Conservation (phyloP, 2,329 filamentous ascomycete species). For the Fusarium sp. region DNA sequence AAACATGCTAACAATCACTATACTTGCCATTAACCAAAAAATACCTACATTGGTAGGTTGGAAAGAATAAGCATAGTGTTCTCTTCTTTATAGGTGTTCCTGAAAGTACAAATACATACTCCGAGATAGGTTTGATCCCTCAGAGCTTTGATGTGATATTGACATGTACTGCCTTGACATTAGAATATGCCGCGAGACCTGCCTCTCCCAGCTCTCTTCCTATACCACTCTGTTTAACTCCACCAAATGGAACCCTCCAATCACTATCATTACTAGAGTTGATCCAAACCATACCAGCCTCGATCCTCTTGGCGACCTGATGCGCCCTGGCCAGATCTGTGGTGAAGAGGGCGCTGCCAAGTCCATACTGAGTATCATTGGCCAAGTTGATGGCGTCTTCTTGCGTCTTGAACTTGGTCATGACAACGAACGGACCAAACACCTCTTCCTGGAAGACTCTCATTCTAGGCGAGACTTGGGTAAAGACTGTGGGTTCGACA, state of each 20-base stretch:
- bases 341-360: conserved; percentile 71
- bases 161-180: conserved; percentile 59
- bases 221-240: conserved; percentile 62
- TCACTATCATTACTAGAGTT: conserved; percentile 61
- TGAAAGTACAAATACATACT: too few relatives aligned
- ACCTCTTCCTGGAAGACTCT: conserved; percentile 59
- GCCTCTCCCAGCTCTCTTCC: conserved; percentile 59
- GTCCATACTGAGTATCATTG: conserved; percentile 68
- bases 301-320: conserved; percentile 64
- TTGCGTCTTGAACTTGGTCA: conserved; percentile 57
- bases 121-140: neutral
- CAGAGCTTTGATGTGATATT: conserved; percentile 50
- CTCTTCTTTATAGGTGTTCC: too few relatives aligned
- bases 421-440: conserved; percentile 58
- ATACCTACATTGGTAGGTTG: too few relatives aligned
- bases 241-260: conserved; percentile 58
- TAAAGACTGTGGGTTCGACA: conserved; percentile 59
- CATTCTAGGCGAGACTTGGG: conserved; percentile 56
- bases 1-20: too few relatives aligned
- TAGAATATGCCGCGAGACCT: conserved; percentile 56
- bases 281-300: conserved; percentile 68
- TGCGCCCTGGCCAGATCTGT: conserved; percentile 64
- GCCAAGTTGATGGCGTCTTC: conserved; percentile 56
- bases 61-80: too few relatives aligned
- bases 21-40: too few relatives aligned